These are phyloP conservation scores for Aspergillus terreus DNA, from an alignment of 2,329 filamentous ascomycete genomes.

Conservation along the genomic window DNA sequence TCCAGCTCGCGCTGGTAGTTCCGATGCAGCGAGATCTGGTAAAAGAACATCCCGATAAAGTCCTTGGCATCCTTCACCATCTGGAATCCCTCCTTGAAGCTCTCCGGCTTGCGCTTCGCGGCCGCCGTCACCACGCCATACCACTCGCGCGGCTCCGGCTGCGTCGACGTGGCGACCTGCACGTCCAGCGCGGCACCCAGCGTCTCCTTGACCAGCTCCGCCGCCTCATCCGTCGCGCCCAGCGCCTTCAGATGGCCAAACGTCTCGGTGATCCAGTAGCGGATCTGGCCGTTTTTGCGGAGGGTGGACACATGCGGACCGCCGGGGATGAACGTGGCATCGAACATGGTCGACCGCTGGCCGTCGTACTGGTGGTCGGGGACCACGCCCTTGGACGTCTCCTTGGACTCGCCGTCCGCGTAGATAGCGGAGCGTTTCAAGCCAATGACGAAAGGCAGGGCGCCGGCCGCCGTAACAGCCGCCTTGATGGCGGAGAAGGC, in stretches of 20 bases:
- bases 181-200: too few relatives aligned
- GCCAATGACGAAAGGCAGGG: conserved; percentile 70
- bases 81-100: conserved; percentile 42
- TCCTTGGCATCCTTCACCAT: conserved; percentile 63
- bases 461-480: conserved; percentile 59
- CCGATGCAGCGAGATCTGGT: conserved; percentile 66
- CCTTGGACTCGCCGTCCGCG: conserved; percentile 56
- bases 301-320: conserved; percentile 62
- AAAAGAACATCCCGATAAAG: conserved; percentile 68
- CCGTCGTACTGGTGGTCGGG: conserved; percentile 79
- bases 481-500: conserved; percentile 64
- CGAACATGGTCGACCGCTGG: conserved; percentile 73
- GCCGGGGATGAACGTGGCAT: conserved; percentile 73
- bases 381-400: conserved; percentile 55
- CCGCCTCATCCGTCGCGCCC: conserved; percentile 58
- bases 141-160: conserved; percentile 21
- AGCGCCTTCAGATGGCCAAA: conserved; percentile 80
- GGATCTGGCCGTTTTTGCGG: conserved; percentile 65
- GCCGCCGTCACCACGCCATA: conserved; percentile 36
- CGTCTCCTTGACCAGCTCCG: conserved; percentile 24
- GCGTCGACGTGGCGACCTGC: conserved; percentile 23
- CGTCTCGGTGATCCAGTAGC: conserved; percentile 75
- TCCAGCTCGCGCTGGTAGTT: conserved; percentile 74
- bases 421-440: conserved; percentile 50
- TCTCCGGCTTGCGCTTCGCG: conserved; percentile 18